Percentiles rank a stretch among this genome's conserved stretches.
Evolutionary conservation across 2,329 filamentous ascomycete genomes (phyloP).

Genomic region (Phialemonium atrogriseum): DNA sequence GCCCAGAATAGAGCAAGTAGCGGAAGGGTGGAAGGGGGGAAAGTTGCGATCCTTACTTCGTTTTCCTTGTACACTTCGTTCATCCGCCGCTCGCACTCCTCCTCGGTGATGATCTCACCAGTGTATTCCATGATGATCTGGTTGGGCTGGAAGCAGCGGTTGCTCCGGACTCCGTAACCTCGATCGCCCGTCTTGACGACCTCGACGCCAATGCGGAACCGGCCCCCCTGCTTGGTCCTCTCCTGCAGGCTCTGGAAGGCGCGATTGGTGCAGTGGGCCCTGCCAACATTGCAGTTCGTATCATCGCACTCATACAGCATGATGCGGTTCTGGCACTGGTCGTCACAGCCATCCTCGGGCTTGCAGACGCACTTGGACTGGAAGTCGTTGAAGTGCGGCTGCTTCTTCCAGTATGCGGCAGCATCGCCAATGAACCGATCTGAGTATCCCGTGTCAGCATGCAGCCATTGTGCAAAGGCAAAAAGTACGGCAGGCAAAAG

Average conservation of each 20-base stretch:
- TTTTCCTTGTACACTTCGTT: slow-evolving; percentile 89
- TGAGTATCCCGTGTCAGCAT: slow-evolving; percentile 26
- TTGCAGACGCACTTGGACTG: slow-evolving; percentile 72
- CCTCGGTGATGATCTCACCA: slow-evolving; percentile 92
- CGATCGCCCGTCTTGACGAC: slow-evolving; percentile 85
- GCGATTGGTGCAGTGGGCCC: slow-evolving; percentile 73
- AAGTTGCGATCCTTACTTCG: too few relatives aligned
- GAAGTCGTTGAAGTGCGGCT: slow-evolving; percentile 64
- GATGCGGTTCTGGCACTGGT: slow-evolving; percentile 86
- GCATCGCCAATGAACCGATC: slow-evolving; percentile 88
- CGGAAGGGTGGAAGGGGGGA: slow-evolving; percentile 6
- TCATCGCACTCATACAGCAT: slow-evolving; percentile 97
- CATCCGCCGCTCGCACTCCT: slow-evolving; percentile 90
- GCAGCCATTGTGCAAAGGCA: not conserved
- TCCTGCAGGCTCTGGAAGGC: slow-evolving; percentile 74
- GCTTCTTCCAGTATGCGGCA: slow-evolving; percentile 71
- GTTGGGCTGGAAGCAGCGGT: slow-evolving; percentile 75
- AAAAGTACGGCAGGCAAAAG: not conserved
- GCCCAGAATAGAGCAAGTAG: slow-evolving; percentile 4
- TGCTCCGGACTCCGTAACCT: slow-evolving; percentile 86
- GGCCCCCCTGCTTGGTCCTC: slow-evolving; percentile 68
- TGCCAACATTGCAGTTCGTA: slow-evolving; percentile 74
- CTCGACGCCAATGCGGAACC: slow-evolving; percentile 89
- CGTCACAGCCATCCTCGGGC: slow-evolving; percentile 71
- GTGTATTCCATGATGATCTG: slow-evolving; percentile 99